phyloP scores from a whole-genome alignment of 257 asterid genomes.

The Anisodus acutangulus region DNA sequence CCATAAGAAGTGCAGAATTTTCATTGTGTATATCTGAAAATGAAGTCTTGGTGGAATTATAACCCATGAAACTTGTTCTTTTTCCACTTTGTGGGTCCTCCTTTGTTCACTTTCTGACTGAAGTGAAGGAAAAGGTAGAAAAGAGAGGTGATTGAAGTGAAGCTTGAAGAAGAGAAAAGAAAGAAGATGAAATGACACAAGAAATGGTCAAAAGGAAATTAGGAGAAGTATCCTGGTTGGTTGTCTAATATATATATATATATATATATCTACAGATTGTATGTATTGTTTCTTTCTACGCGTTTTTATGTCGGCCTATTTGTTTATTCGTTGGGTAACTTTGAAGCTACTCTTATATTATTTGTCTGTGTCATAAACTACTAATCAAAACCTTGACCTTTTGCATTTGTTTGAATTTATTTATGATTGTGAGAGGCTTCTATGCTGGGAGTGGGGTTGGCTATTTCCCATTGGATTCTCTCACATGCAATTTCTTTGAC shows the following conservation, averaged over 20 bases:
- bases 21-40: conserved; percentile 49
- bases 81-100: not conserved
- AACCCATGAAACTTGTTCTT: conserved; percentile 14
- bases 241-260: not conserved
- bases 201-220: conserved; percentile 1
- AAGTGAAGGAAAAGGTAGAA: not conserved
- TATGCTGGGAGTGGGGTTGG: not conserved
- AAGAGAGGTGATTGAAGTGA: not conserved
- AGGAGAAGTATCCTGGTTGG: not conserved
- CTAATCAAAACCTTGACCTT: not conserved
- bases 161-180: not conserved
- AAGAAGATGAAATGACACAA: not conserved
- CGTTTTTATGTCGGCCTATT: conserved; percentile 25
- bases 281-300: not conserved
- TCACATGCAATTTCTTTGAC: not conserved
- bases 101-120: not conserved
- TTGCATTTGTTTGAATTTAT: not conserved
- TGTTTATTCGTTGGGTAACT: not conserved
- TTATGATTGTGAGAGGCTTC: conserved; percentile 4
- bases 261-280: not conserved
- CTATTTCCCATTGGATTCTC: conserved; percentile 3
- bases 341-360: not conserved
- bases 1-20: conserved; percentile 44
- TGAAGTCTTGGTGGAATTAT: not conserved
- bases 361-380: not conserved